A percentile compares a stretch with the other conserved stretches of the same genome.
Conservation (phyloP, 345 rosid genomes). For the Euphorbia pulcherrima region DNA sequence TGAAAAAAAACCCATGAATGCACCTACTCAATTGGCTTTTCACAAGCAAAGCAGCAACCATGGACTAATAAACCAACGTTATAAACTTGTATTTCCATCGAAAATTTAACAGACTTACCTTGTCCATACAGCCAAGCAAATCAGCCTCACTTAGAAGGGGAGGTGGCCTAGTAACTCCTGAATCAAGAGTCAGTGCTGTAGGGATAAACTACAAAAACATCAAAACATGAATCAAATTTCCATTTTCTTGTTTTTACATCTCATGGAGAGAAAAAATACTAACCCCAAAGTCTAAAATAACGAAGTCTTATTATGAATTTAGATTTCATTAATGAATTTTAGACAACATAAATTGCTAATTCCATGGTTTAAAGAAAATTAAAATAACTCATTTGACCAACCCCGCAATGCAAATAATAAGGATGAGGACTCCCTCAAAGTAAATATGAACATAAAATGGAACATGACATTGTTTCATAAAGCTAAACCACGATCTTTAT, state of each 20-base stretch:
- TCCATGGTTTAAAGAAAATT: neutral
- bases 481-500: neutral
- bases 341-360: neutral
- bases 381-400: neutral
- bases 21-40: neutral
- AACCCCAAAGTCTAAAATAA: neutral
- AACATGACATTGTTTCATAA: neutral
- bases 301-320: neutral
- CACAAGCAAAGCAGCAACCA: neutral
- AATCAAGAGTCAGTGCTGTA: slow-evolving; percentile 72
- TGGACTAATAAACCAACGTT: neutral
- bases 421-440: slow-evolving; percentile 12
- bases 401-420: neutral
- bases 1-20: neutral
- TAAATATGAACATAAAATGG: neutral
- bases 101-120: slow-evolving; percentile 45
- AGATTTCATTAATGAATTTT: neutral
- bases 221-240: slow-evolving; percentile 23
- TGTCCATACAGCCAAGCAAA: slow-evolving; percentile 90
- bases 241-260: slow-evolving; percentile 13
- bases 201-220: slow-evolving; percentile 69
- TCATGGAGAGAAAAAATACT: slow-evolving; percentile 2
- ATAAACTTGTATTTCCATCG: neutral
- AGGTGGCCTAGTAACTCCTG: slow-evolving; percentile 92
- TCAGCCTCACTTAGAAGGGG: slow-evolving; percentile 93